phyloP scores from a whole-genome alignment of 2,329 filamentous ascomycete species.

The Trichophyton mentagrophytes region DNA sequence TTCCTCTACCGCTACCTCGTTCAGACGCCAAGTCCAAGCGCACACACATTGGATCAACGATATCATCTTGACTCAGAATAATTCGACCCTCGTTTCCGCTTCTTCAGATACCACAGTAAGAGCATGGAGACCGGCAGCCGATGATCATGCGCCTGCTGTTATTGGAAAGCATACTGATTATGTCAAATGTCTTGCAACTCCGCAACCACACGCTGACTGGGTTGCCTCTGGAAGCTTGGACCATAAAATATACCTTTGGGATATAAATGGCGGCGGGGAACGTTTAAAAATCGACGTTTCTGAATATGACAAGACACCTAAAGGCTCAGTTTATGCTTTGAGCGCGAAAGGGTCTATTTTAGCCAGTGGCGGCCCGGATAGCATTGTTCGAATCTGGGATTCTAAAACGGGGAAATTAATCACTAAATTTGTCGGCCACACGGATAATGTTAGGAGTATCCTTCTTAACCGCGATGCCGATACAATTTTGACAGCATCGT shows the following conservation, averaged over 20 bases:
- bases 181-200: slow-evolving; percentile 82
- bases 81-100: slow-evolving; percentile 69
- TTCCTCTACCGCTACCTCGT: slow-evolving; percentile 34
- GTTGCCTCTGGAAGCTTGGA: slow-evolving; percentile 89
- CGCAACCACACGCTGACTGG: slow-evolving; percentile 60
- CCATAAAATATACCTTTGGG: slow-evolving; percentile 85
- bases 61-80: slow-evolving; percentile 65
- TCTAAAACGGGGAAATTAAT: slow-evolving; percentile 75
- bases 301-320: slow-evolving; percentile 67
- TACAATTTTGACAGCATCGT: slow-evolving; percentile 84
- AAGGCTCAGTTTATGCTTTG: slow-evolving; percentile 90
- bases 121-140: slow-evolving; percentile 67
- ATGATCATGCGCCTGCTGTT: slow-evolving; percentile 52
- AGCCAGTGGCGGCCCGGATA: slow-evolving; percentile 87
- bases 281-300: slow-evolving; percentile 64
- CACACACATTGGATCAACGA: slow-evolving; percentile 97
- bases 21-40: slow-evolving; percentile 56
- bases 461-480: slow-evolving; percentile 80
- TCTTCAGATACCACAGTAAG: slow-evolving; percentile 93
- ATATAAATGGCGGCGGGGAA: slow-evolving; percentile 76
- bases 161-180: slow-evolving; percentile 94
- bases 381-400: slow-evolving; percentile 86
- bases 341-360: slow-evolving; percentile 67
- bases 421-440: slow-evolving; percentile 93
- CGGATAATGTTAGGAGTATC: slow-evolving; percentile 84